Percentiles rank a stretch among this genome's conserved stretches.
These are phyloP conservation scores for Cubamyces lactineus DNA, from an alignment of 768 basidiomycete genomes.

Conservation along the genomic window DNA sequence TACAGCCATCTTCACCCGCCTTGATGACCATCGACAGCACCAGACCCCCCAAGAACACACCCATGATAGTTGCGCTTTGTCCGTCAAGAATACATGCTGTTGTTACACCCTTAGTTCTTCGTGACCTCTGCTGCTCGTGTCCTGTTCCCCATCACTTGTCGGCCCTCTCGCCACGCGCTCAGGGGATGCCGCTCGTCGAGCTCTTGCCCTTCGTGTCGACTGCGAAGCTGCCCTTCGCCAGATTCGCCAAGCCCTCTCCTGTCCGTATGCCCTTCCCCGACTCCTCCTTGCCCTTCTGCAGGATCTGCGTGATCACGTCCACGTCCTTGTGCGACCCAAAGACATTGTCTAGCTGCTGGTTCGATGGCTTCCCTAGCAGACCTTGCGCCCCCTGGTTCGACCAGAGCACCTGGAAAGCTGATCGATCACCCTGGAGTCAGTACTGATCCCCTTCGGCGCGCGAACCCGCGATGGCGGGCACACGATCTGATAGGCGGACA, in stretches of 20 bases:
- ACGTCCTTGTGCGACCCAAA: conserved; percentile 69
- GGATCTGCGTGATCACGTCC: conserved; percentile 61
- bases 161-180: background rate
- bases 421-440: background rate
- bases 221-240: conserved; percentile 39
- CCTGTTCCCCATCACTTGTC: background rate
- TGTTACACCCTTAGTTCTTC: conserved; percentile 15
- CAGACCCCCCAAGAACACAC: background rate
- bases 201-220: conserved; percentile 48
- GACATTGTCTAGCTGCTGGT: conserved; percentile 77
- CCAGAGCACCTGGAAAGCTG: conserved; percentile 74
- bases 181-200: conserved; percentile 17
- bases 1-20: background rate
- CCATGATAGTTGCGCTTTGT: background rate
- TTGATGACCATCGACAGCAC: background rate
- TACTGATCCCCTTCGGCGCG: too few relatives aligned
- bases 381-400: conserved; percentile 80
- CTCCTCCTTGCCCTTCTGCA: conserved; percentile 67
- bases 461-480: too few relatives aligned
- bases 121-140: background rate
- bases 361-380: conserved; percentile 71
- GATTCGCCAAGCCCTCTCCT: conserved; percentile 27
- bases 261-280: conserved; percentile 49
- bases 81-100: conserved; percentile 8
- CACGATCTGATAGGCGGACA: conserved; percentile 4